Base-by-base conservation (phyloP, 2,329 filamentous ascomycete genomes). In the Pseudocercospora vitis region DNA sequence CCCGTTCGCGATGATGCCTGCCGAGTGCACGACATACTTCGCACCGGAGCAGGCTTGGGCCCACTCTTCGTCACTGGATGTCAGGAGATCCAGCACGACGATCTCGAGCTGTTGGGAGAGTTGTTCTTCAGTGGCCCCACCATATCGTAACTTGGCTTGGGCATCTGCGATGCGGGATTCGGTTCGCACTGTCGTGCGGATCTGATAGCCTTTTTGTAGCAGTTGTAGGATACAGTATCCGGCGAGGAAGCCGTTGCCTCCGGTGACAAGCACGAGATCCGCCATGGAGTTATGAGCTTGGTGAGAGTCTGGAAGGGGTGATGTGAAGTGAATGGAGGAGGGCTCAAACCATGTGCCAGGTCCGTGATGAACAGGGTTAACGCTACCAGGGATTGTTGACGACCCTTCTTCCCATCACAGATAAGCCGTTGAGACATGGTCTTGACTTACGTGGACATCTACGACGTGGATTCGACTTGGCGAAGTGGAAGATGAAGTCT, bases 1-100 rank as follows among this genome's bases (percentile, higher is more conserved):
- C 2, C 57, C 57, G 4, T 49, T 60, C 7, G 57, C 55, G 26
- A 60, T 58, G 29, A 55, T 48, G 39, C 57, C 57, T 1, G 57
- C 57, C 7, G 47, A 44, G 47, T 60, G 57, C 6, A 60, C 19
- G 5, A 58, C 52, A 18, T 52, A 57, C 42, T 39, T 47, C 7
- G 14, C 47, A 29, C 48, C 55, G 1, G 39, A 32, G 48, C 57
- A 60, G 18, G 57, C 55, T 16, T 39, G 40, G n/a, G 26, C 42
- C 57, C 57, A 60, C 24, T 33, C 55, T 37, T 40, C n/a, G 8
- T 55, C 55, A 35, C 19, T 50, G 26, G 55, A 45, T 6, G 23
- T 42, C 18, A 58, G 18, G 14, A 60, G 52, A 12, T 60, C 52
- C 11, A 57, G 40, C 4, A 55, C 42, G n/a, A 53, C 24, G 26